A percentile compares a stretch with the other conserved stretches of the same genome.
phyloP scores from a whole-genome alignment of 495 filamentous ascomycete genomes.

The Penicillium canescens region DNA sequence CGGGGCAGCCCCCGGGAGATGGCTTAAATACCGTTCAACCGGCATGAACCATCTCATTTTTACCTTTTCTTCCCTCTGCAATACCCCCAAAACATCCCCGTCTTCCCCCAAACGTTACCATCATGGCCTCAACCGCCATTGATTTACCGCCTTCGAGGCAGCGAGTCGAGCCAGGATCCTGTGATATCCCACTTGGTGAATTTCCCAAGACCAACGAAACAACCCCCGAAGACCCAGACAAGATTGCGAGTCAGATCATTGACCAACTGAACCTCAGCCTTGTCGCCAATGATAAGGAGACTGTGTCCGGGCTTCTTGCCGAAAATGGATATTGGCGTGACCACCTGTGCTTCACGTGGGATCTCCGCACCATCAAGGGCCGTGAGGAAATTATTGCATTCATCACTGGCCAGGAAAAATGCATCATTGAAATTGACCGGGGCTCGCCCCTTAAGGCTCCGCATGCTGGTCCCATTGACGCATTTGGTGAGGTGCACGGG shows the following conservation, averaged over 20 bases:
- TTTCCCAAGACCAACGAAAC: conserved; percentile 32
- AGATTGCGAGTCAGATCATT: conserved; percentile 45
- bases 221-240: conserved; percentile 42
- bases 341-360: conserved; percentile 46
- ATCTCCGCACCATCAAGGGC: conserved; percentile 55
- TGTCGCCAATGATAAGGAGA: conserved; percentile 28
- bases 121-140: not conserved
- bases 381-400: conserved; percentile 50
- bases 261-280: conserved; percentile 50
- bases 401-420: conserved; percentile 34
- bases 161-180: conserved; percentile 59
- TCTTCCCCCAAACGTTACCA: no score
- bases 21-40: no score
- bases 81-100: no score
- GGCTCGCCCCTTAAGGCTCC: conserved; percentile 48
- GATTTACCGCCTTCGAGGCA: conserved; percentile 46
- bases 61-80: no score
- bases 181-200: conserved; percentile 44
- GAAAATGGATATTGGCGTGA: conserved; percentile 46
- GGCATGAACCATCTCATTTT: no score
- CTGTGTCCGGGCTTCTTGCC: conserved; percentile 42
- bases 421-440: conserved; percentile 49
- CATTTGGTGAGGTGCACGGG: conserved; percentile 48
- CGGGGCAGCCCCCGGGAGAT: no score
- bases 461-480: conserved; percentile 48